These are phyloP conservation scores for Cordyceps javanica DNA, from an alignment of 2,329 filamentous ascomycete species.

Conservation along the genomic window DNA sequence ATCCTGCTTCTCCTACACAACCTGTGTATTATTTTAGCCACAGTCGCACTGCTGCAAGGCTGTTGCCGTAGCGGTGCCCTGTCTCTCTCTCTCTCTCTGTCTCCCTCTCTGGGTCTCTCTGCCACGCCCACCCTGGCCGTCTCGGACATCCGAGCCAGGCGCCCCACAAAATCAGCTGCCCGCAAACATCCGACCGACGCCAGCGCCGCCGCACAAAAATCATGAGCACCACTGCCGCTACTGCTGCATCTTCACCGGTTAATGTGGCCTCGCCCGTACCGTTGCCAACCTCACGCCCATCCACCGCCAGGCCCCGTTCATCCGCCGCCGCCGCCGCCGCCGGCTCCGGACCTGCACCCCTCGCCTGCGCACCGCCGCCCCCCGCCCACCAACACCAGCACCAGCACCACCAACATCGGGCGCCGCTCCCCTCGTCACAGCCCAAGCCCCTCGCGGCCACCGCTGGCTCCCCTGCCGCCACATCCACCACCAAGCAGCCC, in stretches of 20 bases:
- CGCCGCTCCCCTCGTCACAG: constrained; percentile 25
- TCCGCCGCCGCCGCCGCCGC: neutral
- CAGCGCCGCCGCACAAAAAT: neutral
- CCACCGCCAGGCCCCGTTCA: neutral
- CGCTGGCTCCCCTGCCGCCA: constrained; percentile 8
- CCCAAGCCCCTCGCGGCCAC: constrained; percentile 22
- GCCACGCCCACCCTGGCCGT: neutral
- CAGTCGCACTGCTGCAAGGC: neutral
- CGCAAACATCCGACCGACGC: constrained; percentile 11
- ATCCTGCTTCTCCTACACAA: neutral
- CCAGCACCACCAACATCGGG: constrained; percentile 16
- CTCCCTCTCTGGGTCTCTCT: too few species aligned
- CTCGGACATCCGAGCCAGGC: constrained; percentile 12
- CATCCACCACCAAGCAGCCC: constrained; percentile 24
- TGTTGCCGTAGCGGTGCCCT: constrained; percentile 3
- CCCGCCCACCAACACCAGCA: constrained; percentile 15
- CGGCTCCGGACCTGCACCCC: neutral
- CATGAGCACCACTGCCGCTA: constrained; percentile 15
- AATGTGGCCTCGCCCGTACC: constrained; percentile 21
- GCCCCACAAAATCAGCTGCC: constrained; percentile 13
- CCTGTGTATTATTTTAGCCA: neutral
- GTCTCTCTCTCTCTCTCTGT: neutral
- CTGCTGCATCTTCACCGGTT: constrained; percentile 17
- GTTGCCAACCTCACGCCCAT: constrained; percentile 15
- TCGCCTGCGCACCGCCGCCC: constrained; percentile 12